These are phyloP conservation scores for Populus hybrid DNA, from an alignment of 441 rosid species.

Conservation along the genomic window DNA sequence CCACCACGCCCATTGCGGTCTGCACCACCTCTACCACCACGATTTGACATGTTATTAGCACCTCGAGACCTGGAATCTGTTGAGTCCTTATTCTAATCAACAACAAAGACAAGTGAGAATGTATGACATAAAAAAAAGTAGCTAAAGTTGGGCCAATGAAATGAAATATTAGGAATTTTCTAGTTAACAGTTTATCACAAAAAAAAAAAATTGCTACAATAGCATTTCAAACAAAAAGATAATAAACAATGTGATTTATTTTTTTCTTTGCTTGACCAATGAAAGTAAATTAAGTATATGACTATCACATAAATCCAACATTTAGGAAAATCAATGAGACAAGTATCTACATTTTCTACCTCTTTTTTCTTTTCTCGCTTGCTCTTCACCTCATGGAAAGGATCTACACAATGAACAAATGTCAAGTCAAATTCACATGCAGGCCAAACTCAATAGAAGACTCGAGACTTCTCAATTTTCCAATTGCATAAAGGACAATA, in stretches of 20 bases:
- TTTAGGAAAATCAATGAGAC: not conserved
- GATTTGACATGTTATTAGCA: conserved; percentile 47
- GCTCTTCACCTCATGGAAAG: conserved; percentile 97
- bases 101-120: conserved; percentile 5
- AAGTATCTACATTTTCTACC: conserved; percentile 32
- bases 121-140: conserved; percentile 12
- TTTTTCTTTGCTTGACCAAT: too few species aligned
- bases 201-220: not conserved
- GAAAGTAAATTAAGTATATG: too few species aligned
- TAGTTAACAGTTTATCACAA: not conserved
- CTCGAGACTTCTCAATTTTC: not conserved
- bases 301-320: not conserved
- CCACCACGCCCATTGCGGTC: conserved; percentile 72
- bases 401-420: conserved; percentile 52
- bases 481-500: not conserved
- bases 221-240: not conserved
- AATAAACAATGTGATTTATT: not conserved
- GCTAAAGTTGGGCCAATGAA: not conserved
- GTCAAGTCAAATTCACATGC: not conserved
- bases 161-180: not conserved
- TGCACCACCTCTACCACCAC: conserved; percentile 67
- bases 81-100: conserved; percentile 64
- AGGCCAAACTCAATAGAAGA: not conserved
- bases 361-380: conserved; percentile 94
- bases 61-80: conserved; percentile 60